Base-by-base conservation (phyloP, 1,139 yeast species). In the Pichia sp. region DNA sequence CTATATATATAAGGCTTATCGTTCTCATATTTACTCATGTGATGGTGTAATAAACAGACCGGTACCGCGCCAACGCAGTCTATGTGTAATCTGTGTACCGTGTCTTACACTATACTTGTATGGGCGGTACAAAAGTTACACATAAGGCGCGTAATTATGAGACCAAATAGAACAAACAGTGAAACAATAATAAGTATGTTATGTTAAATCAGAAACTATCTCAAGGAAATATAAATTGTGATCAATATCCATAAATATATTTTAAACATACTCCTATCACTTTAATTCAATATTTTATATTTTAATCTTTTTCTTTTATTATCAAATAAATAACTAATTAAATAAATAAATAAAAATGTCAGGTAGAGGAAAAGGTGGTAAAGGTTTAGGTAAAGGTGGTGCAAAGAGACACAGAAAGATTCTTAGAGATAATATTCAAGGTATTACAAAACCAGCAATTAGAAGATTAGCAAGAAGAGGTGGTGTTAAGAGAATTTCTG, bases 391-490 rank as follows among this genome's bases (percentile, higher is more conserved):
- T 70, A 90, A 92, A 78, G 97, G 92, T 77, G 97, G 97, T 79
- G 97, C 98, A 67, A 92, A 92, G 84, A 92, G 97, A 78, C 98
- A 92, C 89, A 87, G 97, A 84, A 90, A 90, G 87, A 88, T 92
- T 76, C 81, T 90, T 66, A 89, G 97, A 81, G 98, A 92, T 74
- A 92, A 92, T 90, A 90, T 92, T 64, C 97, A 90, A 79, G 98
- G 98, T 80, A 90, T 92, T 71, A 92, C 98, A 59, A 92, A 92
- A 82, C 98, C 98, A 71, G 98, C 98, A 68, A 92, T 92, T 72
- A 89, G 98, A 80, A 90, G 98, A 86, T 85, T 92, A 68, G 98
- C 98, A 55, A 90, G 98, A 84, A 89, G 98, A 87, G 98, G 98
- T 78, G 98, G 98, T 87, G 98, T 92, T 70, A 92, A 92, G 85